phyloP scores from a whole-genome alignment of 805 yeast species.

The Lachancea meyersii region DNA sequence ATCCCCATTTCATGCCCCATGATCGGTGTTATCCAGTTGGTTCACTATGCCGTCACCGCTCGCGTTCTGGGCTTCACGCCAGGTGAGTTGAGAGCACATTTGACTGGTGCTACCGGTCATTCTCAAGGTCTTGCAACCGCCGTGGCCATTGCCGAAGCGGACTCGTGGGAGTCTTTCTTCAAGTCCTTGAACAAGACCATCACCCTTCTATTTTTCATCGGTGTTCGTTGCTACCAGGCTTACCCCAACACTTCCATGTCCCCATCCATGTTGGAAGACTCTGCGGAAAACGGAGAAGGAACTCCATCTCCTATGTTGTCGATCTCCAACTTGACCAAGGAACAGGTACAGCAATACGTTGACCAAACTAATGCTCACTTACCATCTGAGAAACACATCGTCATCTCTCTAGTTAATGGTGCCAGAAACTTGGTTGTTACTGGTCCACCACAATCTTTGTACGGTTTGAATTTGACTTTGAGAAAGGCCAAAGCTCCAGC shows the following conservation, averaged over 20 bases:
- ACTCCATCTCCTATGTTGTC: conserved; percentile 97
- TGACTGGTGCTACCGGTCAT: conserved; percentile 80
- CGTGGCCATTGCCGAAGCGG: conserved; percentile 75
- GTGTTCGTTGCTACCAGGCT: conserved; percentile 81
- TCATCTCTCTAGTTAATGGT: conserved; percentile 88
- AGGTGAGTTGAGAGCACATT: conserved; percentile 67
- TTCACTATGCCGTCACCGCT: conserved; percentile 87
- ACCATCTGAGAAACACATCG: conserved; percentile 86
- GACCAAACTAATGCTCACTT: conserved; percentile 87
- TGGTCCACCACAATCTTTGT: conserved; percentile 97
- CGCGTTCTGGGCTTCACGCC: conserved; percentile 81
- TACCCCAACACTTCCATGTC: conserved; percentile 94
- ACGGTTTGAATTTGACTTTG: conserved; percentile 87
- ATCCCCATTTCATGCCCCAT: conserved; percentile 97
- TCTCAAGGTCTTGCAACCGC: conserved; percentile 92
- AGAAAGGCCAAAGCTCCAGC: conserved; percentile 93
- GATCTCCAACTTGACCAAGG: conserved; percentile 75
- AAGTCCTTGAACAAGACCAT: conserved; percentile 69
- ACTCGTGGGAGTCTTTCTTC: conserved; percentile 80
- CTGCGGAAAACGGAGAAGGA: conserved; percentile 92
- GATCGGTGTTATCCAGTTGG: conserved; percentile 90
- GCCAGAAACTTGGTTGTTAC: conserved; percentile 91
- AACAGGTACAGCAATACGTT: conserved; percentile 73
- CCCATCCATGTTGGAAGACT: conserved; percentile 87
- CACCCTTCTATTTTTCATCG: conserved; percentile 83